Conservation (phyloP, 306 rosid species). For the Coriaria nepalensis region DNA sequence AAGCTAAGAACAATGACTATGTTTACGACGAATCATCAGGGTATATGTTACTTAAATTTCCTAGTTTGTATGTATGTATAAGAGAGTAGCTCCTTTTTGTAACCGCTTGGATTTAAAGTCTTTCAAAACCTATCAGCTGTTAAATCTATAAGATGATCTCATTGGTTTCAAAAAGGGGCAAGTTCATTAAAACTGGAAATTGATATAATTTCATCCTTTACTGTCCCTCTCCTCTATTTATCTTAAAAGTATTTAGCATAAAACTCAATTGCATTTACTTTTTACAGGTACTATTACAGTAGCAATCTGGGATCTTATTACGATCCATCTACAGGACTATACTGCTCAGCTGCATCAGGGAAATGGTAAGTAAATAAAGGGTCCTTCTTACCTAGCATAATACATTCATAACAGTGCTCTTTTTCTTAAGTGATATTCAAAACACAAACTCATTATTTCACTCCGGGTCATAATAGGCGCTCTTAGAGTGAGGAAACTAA, state of each 20-base stretch:
- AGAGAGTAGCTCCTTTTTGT: too few species aligned
- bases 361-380: constrained; percentile 30
- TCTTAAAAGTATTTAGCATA: background rate
- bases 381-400: background rate
- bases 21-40: constrained; percentile 58
- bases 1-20: constrained; percentile 35
- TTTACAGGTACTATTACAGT: constrained; percentile 61
- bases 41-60: constrained; percentile 29
- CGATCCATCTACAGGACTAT: constrained; percentile 27
- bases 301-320: constrained; percentile 29
- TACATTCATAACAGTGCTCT: too few species aligned
- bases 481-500: constrained; percentile 45
- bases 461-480: constrained; percentile 16
- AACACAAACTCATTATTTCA: background rate
- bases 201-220: too few species aligned
- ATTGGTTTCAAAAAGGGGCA: too few species aligned
- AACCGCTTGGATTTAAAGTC: too few species aligned
- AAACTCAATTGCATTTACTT: constrained; percentile 7
- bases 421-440: too few species aligned
- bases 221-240: too few species aligned
- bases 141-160: too few species aligned
- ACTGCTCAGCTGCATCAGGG: constrained; percentile 51
- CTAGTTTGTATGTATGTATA: background rate
- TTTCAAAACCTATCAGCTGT: too few species aligned
- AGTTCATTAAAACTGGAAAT: too few species aligned